A percentile compares a stretch with the other conserved stretches of the same genome.
Evolutionary conservation across 2,329 filamentous ascomycete species (phyloP).

Genomic region (Aspergillus arachidicola): DNA sequence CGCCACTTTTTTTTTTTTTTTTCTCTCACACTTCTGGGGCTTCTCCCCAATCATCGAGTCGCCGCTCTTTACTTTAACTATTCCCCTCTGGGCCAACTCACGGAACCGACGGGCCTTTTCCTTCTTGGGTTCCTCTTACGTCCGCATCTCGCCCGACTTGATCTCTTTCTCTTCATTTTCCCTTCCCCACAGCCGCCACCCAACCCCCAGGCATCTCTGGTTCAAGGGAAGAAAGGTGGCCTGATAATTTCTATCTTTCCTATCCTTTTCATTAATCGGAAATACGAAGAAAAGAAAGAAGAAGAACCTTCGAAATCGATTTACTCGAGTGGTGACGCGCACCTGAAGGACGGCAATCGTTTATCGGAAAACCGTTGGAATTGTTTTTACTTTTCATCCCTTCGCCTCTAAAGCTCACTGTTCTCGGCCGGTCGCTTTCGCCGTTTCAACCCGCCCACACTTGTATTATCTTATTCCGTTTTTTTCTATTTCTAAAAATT

Average conservation of each 20-base stretch:
- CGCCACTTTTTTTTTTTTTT: slow-evolving; percentile 19
- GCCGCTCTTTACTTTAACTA: slow-evolving; percentile 7
- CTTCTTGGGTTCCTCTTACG: slow-evolving; percentile 18
- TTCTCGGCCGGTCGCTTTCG: slow-evolving; percentile 2
- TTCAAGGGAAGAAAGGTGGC: slow-evolving; percentile 19
- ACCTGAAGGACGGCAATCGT: neutral
- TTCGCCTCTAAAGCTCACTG: neutral
- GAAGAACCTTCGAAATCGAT: slow-evolving; percentile 5
- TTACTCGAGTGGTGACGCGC: neutral
- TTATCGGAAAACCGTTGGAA: slow-evolving; percentile 1
- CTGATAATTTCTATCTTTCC: slow-evolving; percentile 7
- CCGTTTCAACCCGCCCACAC: neutral
- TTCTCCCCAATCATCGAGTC: slow-evolving; percentile 6
- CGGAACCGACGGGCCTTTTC: slow-evolving; percentile 1
- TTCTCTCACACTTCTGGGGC: neutral
- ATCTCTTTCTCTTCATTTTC: slow-evolving; percentile 13
- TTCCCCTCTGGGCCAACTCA: neutral
- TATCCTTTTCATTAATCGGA: neutral
- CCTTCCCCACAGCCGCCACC: slow-evolving; percentile 21
- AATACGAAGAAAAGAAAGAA: neutral
- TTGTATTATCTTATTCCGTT: neutral
- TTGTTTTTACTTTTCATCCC: slow-evolving; percentile 3
- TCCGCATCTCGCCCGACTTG: slow-evolving; percentile 23
- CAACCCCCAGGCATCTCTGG: slow-evolving; percentile 19
- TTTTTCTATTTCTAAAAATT: neutral